Percentiles rank a stretch among this genome's conserved stretches.
phyloP scores from a whole-genome alignment of 106 monocot genomes.

The Xerophyta viscosa region DNA sequence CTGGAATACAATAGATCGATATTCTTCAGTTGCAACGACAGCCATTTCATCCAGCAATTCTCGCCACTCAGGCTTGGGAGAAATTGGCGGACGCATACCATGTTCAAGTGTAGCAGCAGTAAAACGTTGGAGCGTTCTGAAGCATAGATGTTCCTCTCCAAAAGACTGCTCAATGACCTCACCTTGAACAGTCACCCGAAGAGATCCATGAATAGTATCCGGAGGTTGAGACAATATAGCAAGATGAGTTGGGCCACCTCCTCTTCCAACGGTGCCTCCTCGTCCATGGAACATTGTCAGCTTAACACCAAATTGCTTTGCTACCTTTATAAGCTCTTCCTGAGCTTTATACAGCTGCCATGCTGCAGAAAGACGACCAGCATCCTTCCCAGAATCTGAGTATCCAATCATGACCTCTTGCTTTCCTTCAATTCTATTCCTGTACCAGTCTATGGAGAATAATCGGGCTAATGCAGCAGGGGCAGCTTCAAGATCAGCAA shows the following conservation, averaged over 20 bases:
- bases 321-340: constrained; percentile 74
- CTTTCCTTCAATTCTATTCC: constrained; percentile 69
- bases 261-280: constrained; percentile 88
- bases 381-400: constrained; percentile 93
- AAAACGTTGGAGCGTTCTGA: constrained; percentile 83
- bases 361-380: constrained; percentile 81
- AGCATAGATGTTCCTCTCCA: constrained; percentile 86
- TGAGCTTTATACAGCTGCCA: constrained; percentile 93
- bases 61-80: constrained; percentile 90
- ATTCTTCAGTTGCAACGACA: constrained; percentile 67
- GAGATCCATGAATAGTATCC: constrained; percentile 70
- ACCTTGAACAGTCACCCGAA: constrained; percentile 77
- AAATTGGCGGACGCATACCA: constrained; percentile 87
- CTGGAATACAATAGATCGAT: constrained; percentile 75
- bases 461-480: constrained; percentile 70
- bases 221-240: constrained; percentile 87
- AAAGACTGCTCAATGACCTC: constrained; percentile 92
- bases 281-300: constrained; percentile 95
- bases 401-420: constrained; percentile 96
- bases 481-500: constrained; percentile 80
- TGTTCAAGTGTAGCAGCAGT: constrained; percentile 94
- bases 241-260: constrained; percentile 80
- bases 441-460: constrained; percentile 79
- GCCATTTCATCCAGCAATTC: constrained; percentile 84
- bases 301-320: constrained; percentile 79